Percentiles rank a stretch among this genome's conserved stretches.
Evolutionary conservation across 108 stramenopile species (phyloP).

Genomic region (Mediolabrus comicus): DNA sequence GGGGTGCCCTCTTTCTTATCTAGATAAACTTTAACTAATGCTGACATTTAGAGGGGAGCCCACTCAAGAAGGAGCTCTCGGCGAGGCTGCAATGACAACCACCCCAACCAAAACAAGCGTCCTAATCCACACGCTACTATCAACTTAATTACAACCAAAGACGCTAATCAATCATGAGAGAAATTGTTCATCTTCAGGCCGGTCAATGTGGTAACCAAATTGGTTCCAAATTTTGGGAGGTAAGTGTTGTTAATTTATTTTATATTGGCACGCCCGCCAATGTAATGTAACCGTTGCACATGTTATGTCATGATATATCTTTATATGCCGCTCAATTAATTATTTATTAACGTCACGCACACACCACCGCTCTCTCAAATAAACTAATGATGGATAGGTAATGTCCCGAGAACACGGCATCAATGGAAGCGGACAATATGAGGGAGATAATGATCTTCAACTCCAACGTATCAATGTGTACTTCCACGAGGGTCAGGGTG

Average conservation of each 20-base stretch:
- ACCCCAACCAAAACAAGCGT: not conserved
- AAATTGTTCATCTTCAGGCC: slow-evolving; percentile 98
- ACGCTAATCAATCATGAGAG: slow-evolving; percentile 81
- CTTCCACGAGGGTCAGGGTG: slow-evolving; percentile 77
- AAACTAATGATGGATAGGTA: slow-evolving; percentile 49
- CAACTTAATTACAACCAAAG: not conserved
- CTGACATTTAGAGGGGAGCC: too few relatives aligned
- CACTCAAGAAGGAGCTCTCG: too few relatives aligned
- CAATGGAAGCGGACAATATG: slow-evolving; percentile 49
- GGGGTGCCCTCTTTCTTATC: too few relatives aligned
- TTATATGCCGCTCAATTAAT: not conserved
- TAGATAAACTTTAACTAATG: too few relatives aligned
- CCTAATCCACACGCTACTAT: not conserved
- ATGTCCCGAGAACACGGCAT: slow-evolving; percentile 86
- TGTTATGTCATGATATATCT: not conserved
- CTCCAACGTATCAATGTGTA: slow-evolving; percentile 86
- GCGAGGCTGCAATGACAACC: too few relatives aligned
- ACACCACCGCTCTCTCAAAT: not conserved
- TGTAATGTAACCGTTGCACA: not conserved
- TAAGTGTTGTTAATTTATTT: slow-evolving; percentile 36
- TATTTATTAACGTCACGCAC: not conserved
- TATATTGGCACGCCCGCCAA: too few relatives aligned
- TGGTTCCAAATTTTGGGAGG: slow-evolving; percentile 98
- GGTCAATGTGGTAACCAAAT: slow-evolving; percentile 98
- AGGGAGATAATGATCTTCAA: slow-evolving; percentile 75